These are phyloP conservation scores for Chlamydomonas eustigma DNA, from an alignment of 139 green algal species.

Conservation along the genomic window DNA sequence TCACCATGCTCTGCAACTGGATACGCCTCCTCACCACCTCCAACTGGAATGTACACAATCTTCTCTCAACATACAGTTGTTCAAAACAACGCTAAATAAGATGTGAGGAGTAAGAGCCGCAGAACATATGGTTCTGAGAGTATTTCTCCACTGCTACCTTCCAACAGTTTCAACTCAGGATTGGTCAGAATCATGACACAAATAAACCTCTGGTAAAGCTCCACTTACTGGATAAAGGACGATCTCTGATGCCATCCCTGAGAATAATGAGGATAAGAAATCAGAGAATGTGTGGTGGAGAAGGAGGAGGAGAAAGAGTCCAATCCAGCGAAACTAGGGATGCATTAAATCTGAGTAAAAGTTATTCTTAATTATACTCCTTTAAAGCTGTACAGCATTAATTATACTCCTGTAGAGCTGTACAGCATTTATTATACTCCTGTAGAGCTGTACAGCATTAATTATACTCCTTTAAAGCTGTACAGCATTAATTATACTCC, in stretches of 20 bases:
- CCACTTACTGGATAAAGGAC: too few relatives aligned
- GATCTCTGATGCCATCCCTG: too few relatives aligned
- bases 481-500: not conserved
- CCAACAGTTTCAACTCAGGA: too few relatives aligned
- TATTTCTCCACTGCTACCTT: too few relatives aligned
- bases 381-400: not conserved
- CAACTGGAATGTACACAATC: not conserved
- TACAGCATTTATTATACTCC: not conserved
- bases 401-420: not conserved
- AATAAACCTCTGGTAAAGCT: not conserved
- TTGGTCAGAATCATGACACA: too few relatives aligned
- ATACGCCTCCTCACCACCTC: slow-evolving; percentile 64
- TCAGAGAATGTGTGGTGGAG: too few relatives aligned
- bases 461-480: not conserved
- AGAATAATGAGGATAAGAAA: too few relatives aligned
- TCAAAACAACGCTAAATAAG: not conserved
- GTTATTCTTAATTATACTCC: too few relatives aligned
- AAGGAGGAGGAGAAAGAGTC: too few relatives aligned
- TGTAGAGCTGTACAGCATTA: not conserved
- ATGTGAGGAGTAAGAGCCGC: not conserved
- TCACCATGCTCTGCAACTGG: slow-evolving; percentile 58
- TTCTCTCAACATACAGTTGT: slow-evolving; percentile 51
- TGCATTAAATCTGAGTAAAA: too few relatives aligned
- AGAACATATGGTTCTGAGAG: not conserved
- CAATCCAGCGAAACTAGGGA: too few relatives aligned